Conservation (phyloP, 768 basidiomycete genomes). For the Guyanaporus albipodus region DNA sequence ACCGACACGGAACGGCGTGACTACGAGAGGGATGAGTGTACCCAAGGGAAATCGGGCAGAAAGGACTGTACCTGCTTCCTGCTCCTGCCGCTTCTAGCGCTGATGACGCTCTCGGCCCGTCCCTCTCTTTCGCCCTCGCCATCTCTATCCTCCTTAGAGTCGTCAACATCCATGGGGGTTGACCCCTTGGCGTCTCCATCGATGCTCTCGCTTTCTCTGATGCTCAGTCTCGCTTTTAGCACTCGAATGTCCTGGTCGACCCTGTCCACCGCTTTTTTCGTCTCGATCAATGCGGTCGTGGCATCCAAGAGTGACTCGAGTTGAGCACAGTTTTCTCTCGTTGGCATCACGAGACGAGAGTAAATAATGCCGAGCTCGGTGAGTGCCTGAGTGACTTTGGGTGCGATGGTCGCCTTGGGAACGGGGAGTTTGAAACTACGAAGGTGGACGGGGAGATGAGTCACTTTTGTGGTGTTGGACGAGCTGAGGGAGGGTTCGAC, state of each 20-base stretch:
- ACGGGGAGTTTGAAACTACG: slow-evolving; percentile 83
- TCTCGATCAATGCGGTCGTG: slow-evolving; percentile 73
- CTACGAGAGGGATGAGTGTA: slow-evolving; percentile 27
- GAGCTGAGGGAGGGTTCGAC: slow-evolving; percentile 49
- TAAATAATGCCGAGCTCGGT: slow-evolving; percentile 71
- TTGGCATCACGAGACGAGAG: slow-evolving; percentile 90
- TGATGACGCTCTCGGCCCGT: slow-evolving; percentile 63
- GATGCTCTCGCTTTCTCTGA: slow-evolving; percentile 44
- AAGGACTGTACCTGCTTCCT: slow-evolving; percentile 49
- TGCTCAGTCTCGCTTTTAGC: slow-evolving; percentile 56
- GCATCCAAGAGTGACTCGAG: slow-evolving; percentile 74
- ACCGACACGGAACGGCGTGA: slow-evolving; percentile 65
- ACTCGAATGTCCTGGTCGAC: slow-evolving; percentile 82
- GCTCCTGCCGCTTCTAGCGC: slow-evolving; percentile 50
- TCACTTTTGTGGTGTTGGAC: slow-evolving; percentile 53
- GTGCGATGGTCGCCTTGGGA: slow-evolving; percentile 69
- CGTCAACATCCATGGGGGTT: slow-evolving; percentile 51
- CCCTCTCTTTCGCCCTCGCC: slow-evolving; percentile 45
- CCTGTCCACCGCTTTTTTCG: slow-evolving; percentile 83
- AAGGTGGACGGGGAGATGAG: slow-evolving; percentile 75
- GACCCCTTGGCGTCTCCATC: slow-evolving; percentile 37
- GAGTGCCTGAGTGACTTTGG: slow-evolving; percentile 74
- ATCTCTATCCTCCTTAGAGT: slow-evolving; percentile 30
- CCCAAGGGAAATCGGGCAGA: neutral
- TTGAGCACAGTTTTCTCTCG: slow-evolving; percentile 69